phyloP scores from a whole-genome alignment of 192 early-diverging fungal genomes.

The Chytriomyces confervae region DNA sequence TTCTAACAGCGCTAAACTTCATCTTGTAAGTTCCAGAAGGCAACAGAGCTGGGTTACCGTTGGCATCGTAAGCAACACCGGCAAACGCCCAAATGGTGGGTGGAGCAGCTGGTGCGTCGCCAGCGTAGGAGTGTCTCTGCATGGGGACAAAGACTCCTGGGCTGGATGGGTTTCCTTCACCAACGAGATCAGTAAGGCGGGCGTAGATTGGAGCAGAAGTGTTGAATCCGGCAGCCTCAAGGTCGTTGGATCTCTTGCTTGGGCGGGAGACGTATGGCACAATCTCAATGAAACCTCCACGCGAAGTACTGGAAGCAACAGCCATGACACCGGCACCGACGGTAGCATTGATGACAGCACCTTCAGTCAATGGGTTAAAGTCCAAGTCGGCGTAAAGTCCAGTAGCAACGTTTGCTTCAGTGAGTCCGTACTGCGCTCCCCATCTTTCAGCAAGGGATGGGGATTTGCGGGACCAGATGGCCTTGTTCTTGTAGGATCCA shows the following conservation, averaged over 20 bases:
- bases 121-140: constrained; percentile 12
- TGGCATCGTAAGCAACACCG: background rate
- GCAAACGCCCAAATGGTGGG: constrained; percentile 7
- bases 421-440: background rate
- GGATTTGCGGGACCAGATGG: background rate
- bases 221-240: constrained; percentile 15
- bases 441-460: background rate
- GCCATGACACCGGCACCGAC: too few species aligned
- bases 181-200: background rate
- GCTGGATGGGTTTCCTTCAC: background rate
- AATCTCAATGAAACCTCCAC: too few species aligned
- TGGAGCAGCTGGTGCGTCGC: background rate
- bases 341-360: too few species aligned
- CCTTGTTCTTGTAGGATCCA: constrained; percentile 14
- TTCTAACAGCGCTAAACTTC: background rate
- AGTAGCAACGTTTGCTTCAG: background rate
- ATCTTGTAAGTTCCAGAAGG: background rate
- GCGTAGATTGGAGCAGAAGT: background rate
- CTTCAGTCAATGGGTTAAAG: too few species aligned
- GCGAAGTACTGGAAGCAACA: too few species aligned
- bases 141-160: background rate
- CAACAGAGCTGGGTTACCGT: background rate
- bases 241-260: background rate
- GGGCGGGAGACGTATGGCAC: background rate
- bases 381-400: too few species aligned